Base-by-base conservation (phyloP, 768 basidiomycete species). In the Leccinum arenicola region DNA sequence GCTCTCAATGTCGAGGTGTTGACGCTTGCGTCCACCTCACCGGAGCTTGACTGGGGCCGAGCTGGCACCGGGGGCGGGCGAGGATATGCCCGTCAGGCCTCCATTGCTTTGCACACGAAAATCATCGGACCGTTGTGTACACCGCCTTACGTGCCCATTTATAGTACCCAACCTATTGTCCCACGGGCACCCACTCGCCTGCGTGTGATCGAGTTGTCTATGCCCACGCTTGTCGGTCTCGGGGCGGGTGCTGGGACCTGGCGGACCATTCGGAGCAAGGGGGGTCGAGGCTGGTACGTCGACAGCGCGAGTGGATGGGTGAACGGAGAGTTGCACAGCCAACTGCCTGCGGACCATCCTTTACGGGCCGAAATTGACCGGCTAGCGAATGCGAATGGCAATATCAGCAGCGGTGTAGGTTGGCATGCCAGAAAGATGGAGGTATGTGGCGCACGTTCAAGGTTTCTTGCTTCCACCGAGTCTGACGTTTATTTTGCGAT, bases 371-470 rank as follows among this genome's bases (percentile, higher is more conserved):
- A 91, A 68, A 78, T 96, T 70, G 83, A 85, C 63, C 80, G 82
- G 54, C 76, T 97, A 21, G 86, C 91, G 10, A 80, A 87, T 58
- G 87, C 90, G 5, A 91, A 92, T 63, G 93, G 94, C 9, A 91
- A 92, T 67, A 93, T 96, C n/a, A 89, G 82, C 70, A 92, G 89
- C 66, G 90, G 89, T 4, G 84, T 96, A 6, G 96, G 96, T 1
- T 98, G 95, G 95, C 94, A 97, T 75, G 87, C 91, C 21, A 77
- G 95, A 58, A 99, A 99, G 77, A 94, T 97, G 92, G 95, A 97
- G 84, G 91, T 93, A 66, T 57, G 87, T 76, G n/a, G 40, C 9
- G 10, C n/a, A 25, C 61, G 51, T 17, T 5, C 40, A 43, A 43
- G 8, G 4, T 52, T 61, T 6, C 10, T 47, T 52, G 19, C 17